A percentile compares a stretch with the other conserved stretches of the same genome.
These are phyloP conservation scores for Allantophomopsis lycopodina DNA, from an alignment of 2,329 filamentous ascomycete genomes.

Conservation along the genomic window DNA sequence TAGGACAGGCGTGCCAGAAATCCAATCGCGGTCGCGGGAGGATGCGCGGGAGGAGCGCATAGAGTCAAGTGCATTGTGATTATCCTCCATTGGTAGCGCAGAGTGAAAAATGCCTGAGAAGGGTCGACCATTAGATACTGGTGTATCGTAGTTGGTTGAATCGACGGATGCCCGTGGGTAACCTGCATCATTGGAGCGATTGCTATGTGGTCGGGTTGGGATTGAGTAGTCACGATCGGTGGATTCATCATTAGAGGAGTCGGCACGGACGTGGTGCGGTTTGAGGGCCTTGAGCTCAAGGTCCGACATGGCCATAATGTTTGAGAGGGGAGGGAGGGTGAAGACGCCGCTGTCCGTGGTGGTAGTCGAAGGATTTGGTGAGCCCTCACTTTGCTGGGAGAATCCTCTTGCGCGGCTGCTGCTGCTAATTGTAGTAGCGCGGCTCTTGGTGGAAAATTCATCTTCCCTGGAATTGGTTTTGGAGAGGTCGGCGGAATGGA, in stretches of 20 bases:
- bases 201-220: no score
- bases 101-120: slow-evolving; percentile 77
- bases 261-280: slow-evolving; percentile 29
- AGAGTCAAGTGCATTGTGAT: slow-evolving; percentile 30
- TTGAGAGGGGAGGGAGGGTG: slow-evolving; percentile 39
- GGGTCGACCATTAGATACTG: slow-evolving; percentile 23
- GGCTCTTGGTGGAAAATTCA: slow-evolving; percentile 19
- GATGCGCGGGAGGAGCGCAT: slow-evolving; percentile 42
- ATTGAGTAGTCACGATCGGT: no score
- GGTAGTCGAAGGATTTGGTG: slow-evolving; percentile 48
- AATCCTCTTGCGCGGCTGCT: slow-evolving; percentile 36
- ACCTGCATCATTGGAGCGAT: no score
- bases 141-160: neutral
- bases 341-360: slow-evolving; percentile 55
- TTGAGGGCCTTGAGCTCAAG: slow-evolving; percentile 18
- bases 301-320: slow-evolving; percentile 15
- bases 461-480: slow-evolving; percentile 13
- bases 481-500: no score
- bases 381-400: slow-evolving; percentile 48
- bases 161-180: neutral
- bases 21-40: slow-evolving; percentile 37
- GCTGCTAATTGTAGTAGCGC: slow-evolving; percentile 7
- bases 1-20: slow-evolving; percentile 55
- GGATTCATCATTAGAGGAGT: no score
- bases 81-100: slow-evolving; percentile 68